Evolutionary conservation across 257 asterid genomes (phyloP).

Genomic region (Solanum chiquidenum): DNA sequence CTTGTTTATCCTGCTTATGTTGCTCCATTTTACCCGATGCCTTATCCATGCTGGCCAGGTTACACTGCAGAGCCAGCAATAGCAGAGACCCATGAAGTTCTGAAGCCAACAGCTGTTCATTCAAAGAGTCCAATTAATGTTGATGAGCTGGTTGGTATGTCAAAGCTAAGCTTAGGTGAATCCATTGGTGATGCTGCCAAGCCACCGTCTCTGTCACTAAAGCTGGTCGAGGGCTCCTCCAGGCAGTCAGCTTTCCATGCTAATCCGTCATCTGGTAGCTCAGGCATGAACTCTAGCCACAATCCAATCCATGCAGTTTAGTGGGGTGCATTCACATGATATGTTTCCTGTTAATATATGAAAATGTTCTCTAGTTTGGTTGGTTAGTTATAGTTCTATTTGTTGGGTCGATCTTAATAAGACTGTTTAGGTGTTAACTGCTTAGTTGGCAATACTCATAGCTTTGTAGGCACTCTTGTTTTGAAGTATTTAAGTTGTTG

Average conservation of each 20-base stretch:
- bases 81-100: conserved; percentile 72
- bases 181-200: conserved; percentile 41
- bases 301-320: conserved; percentile 74
- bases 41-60: conserved; percentile 70
- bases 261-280: conserved; percentile 45
- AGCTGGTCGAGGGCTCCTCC: conserved; percentile 63
- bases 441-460: not conserved
- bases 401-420: conserved; percentile 5
- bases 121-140: conserved; percentile 79
- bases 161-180: conserved; percentile 81
- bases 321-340: conserved; percentile 3
- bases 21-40: conserved; percentile 56
- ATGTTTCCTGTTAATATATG: conserved; percentile 17
- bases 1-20: conserved; percentile 72
- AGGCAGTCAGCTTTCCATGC: conserved; percentile 98
- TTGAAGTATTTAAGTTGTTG: not conserved
- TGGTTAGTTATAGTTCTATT: conserved; percentile 10
- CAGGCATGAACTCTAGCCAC: conserved; percentile 59
- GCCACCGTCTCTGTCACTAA: conserved; percentile 52
- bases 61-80: conserved; percentile 41
- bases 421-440: not conserved
- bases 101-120: conserved; percentile 90
- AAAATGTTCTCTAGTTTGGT: conserved; percentile 7
- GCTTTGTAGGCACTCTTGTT: not conserved
- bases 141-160: conserved; percentile 86